phyloP scores from a whole-genome alignment of 2,329 filamentous ascomycete genomes.

The Xylogone sp. region DNA sequence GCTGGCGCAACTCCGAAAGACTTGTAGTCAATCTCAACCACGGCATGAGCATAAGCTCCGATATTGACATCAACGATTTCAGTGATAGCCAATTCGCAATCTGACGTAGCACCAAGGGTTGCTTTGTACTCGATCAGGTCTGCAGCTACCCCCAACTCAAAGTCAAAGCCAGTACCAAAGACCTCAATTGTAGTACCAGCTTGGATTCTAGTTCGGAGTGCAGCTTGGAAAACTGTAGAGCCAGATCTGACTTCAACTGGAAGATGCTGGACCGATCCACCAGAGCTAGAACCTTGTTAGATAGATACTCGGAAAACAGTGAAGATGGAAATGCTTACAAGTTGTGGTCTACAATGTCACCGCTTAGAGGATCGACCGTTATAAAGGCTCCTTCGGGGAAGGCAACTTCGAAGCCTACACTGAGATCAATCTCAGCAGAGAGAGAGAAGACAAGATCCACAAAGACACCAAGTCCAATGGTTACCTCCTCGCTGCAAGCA shows the following conservation, averaged over 20 bases:
- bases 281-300: constrained; percentile 4
- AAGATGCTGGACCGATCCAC: constrained; percentile 12
- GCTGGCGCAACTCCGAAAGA: constrained; percentile 12
- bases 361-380: constrained; percentile 18
- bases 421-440: constrained; percentile 14
- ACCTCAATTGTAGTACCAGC: constrained; percentile 17
- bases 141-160: constrained; percentile 17
- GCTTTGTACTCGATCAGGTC: constrained; percentile 18
- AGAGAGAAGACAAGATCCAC: constrained; percentile 20
- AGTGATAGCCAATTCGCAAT: constrained; percentile 11
- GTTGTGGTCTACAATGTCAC: constrained; percentile 14
- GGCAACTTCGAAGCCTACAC: constrained; percentile 18
- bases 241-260: constrained; percentile 16
- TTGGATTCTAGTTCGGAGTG: constrained; percentile 17
- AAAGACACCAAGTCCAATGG: constrained; percentile 15
- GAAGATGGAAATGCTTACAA: constrained; percentile 11
- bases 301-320: constrained; percentile 3
- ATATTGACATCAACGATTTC: constrained; percentile 15
- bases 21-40: constrained; percentile 15
- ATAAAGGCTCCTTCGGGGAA: constrained; percentile 19
- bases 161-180: constrained; percentile 15
- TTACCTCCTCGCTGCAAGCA: constrained; percentile 15
- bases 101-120: constrained; percentile 6
- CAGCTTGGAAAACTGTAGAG: constrained; percentile 15
- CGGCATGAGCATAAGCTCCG: constrained; percentile 16